Base-by-base conservation (phyloP, 768 basidiomycete genomes). In the Leccinum subgranulosum region DNA sequence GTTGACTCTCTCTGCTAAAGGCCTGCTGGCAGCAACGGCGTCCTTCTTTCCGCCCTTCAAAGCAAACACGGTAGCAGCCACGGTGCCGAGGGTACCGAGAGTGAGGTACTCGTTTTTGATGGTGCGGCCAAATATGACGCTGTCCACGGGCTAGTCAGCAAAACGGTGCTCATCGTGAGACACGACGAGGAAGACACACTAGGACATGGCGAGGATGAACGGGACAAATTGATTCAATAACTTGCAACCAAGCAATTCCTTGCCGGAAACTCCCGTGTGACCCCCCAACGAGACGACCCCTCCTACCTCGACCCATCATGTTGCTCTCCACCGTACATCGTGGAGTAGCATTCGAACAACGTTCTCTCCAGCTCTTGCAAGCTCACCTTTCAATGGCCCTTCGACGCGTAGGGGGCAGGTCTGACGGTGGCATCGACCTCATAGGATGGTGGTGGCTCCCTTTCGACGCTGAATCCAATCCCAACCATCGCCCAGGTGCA, bases 361-460 rank as follows among this genome's bases (percentile, higher is more conserved):
- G 86, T 1, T 85, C 87, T 0, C 78, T 87, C 27, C 68, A 72
- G 9, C 64, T 92, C 6, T 79, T 94, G 5, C 82, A 84, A 36
- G 69, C 80, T 3, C 71, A 83, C 48, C 75, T 95, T 50, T 90
- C 88, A 34, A 97, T 96, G 94, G 79, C 85, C 2, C 78, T 95
- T 4, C 78, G 74, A 48, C 83, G 85, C 51, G 85, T 94, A 15
- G 94, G 94, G 4, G 92, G 94, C n/a, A 84, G 80, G 65, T 80
- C 84, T n/a, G 94, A 96, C 69, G 92, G 94, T 5, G 94, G 94
- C 0, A 76, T 97, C 45, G 94, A 97, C 72, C 77, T 96, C 21
- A 69, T 87, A 53, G 94, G 94, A 15, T 95, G 92, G 92, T 96
- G 94, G 94, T 93, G 87, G 87, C 75, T 96, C 4, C 93, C 90